Conservation (phyloP, 192 early-diverging fungal genomes). For the Jimgerdemannia flammicorona region DNA sequence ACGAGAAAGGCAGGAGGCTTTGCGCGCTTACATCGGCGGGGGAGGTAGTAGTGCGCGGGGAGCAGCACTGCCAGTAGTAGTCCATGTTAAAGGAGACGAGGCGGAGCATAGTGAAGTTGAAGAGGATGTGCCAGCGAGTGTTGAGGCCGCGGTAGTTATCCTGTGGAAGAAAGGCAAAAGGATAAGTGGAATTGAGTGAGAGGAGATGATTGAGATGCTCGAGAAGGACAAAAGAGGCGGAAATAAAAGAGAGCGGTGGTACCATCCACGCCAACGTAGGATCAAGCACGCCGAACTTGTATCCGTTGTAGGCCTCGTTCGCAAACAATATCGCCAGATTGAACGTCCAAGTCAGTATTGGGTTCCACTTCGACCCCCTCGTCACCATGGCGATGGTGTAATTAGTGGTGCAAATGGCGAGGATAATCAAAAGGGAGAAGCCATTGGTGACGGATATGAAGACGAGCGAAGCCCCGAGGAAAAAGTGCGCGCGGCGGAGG, state of each 20-base stretch:
- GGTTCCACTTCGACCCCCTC: conserved; percentile 50
- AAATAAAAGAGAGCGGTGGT: not conserved
- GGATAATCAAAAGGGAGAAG: conserved; percentile 72
- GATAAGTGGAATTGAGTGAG: not conserved
- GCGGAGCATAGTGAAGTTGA: conserved; percentile 86
- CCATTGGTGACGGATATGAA: conserved; percentile 72
- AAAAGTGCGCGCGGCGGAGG: conserved; percentile 44
- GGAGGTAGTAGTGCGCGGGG: not conserved
- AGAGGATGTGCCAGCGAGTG: conserved; percentile 82
- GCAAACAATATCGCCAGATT: conserved; percentile 76
- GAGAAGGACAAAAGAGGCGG: not conserved
- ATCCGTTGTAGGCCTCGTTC: conserved; percentile 76
- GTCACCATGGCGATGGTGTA: conserved; percentile 58
- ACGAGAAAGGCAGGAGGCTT: not conserved
- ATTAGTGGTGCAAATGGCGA: conserved; percentile 57
- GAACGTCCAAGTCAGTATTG: conserved; percentile 76
- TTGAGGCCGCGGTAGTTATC: conserved; percentile 69
- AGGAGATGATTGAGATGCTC: too few relatives aligned
- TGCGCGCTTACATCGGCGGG: conserved; percentile 8
- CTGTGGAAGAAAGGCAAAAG: conserved; percentile 19
- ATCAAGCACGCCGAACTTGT: conserved; percentile 46
- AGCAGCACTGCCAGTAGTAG: conserved; percentile 70
- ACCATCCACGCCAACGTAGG: conserved; percentile 10
- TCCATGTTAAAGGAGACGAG: conserved; percentile 95
- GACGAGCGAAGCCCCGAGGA: conserved; percentile 51